Evolutionary conservation across 352 stramenopile species (phyloP), one percentile per base, ranked within the genome.

Genomic region (Phytophthora boehmeriae): DNA sequence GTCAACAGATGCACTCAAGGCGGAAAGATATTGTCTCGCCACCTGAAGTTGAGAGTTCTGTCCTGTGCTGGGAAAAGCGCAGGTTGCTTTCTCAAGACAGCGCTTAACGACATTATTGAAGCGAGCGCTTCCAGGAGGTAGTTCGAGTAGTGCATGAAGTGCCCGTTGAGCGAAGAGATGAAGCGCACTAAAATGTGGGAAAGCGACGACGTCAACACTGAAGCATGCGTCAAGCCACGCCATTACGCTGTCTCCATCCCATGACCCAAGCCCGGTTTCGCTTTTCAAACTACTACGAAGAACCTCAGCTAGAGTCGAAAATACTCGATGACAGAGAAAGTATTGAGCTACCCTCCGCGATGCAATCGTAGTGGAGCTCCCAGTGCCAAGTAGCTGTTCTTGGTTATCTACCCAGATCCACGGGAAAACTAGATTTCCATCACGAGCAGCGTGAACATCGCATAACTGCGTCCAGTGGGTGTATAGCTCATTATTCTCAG

Each of bases 151-250:
- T 32, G 39, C 64, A 10, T 63, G 22, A 8, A 88, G 47, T 1
- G 76, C 59, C 4, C 47, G 38, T 22, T 77, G 69, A n/a, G 72
- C 80, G 19, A 83, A 55, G 0, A 51, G 45, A n/a, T 86, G 76
- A 17, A 89, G 60, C n/a, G 63, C 57, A n/a, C 56, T 45, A 13
- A 90, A 78, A 30, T 89, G 70, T 2, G 54, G n/a, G 14, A 77
- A 70, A 1, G 10, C 34, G 3, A 47, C 14, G 14, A 58, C 43
- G 2, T 88, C 73, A 0, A 89, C 57, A 8, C 69, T 68, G 17
- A 88, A 88, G 49, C 78, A 88, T 19, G 88, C 70, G 23, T 92
- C 83, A 2, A 92, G 45, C 80, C 83, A 90, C 27, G 60, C n/a
- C 19, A 54, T 16, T 27, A 59, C 17, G 68, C 22, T 52, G 27